Conservation (phyloP, 1,284 basidiomycete species). For the Ceratobasidium sp. region DNA sequence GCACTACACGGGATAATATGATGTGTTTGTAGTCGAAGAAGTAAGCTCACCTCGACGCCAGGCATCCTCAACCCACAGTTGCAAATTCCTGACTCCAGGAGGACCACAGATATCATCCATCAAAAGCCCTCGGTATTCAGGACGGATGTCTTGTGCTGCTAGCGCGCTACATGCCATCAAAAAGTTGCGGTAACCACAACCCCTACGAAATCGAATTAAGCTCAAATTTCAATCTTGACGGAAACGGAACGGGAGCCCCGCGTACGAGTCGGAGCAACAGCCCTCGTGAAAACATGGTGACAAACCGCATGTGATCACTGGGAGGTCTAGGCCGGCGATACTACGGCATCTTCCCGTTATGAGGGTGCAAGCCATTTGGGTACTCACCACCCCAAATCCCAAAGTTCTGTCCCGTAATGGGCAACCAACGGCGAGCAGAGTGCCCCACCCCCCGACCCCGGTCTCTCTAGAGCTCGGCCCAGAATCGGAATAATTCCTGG, state of each 20-base stretch:
- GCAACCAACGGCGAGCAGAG: slow-evolving; percentile 63
- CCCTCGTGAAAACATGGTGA: too few relatives aligned
- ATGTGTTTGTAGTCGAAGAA: slow-evolving; percentile 6
- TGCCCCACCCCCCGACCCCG: slow-evolving; percentile 61
- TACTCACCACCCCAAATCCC: slow-evolving; percentile 81
- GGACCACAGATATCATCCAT: slow-evolving; percentile 48
- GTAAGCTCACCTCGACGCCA: slow-evolving; percentile 66
- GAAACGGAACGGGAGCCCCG: slow-evolving; percentile 19
- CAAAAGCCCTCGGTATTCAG: slow-evolving; percentile 65
- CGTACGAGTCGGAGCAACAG: background rate
- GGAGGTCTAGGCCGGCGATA: slow-evolving; percentile 6
- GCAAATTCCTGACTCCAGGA: slow-evolving; percentile 68
- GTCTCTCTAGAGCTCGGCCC: slow-evolving; percentile 60
- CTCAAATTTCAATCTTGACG: slow-evolving; percentile 7
- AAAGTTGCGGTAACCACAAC: slow-evolving; percentile 79
- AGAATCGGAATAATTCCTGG: slow-evolving; percentile 72
- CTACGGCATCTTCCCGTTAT: too few relatives aligned
- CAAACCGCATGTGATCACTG: too few relatives aligned
- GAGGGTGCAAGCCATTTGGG: slow-evolving; percentile 3
- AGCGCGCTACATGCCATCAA: slow-evolving; percentile 78
- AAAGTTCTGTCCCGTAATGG: slow-evolving; percentile 63
- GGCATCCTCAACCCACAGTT: slow-evolving; percentile 76
- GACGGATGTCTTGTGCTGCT: slow-evolving; percentile 65
- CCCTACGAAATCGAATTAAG: background rate
- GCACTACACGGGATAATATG: too few relatives aligned